phyloP scores from a whole-genome alignment of 2,329 filamentous ascomycete species.

The Fusarium nurragi region DNA sequence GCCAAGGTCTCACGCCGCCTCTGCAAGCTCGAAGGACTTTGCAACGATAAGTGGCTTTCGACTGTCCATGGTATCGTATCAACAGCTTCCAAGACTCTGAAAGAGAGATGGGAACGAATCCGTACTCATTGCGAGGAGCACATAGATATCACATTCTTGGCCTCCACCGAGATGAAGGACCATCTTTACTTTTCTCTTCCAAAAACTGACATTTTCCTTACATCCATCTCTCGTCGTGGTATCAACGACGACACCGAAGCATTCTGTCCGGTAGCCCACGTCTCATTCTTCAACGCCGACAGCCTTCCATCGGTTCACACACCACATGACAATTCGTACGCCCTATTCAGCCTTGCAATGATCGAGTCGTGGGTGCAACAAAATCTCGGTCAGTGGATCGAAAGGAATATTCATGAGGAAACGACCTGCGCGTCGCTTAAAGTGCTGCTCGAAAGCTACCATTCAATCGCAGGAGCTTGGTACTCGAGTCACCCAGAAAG shows the following conservation, averaged over 20 bases:
- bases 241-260: neutral
- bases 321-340: neutral
- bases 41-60: conserved; percentile 10
- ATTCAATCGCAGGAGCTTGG: conserved; percentile 28
- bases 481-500: conserved; percentile 57
- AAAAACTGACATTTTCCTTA: conserved; percentile 18
- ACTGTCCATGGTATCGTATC: conserved; percentile 2
- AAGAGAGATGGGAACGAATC: conserved; percentile 20
- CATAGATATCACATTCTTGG: neutral
- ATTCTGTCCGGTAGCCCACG: conserved; percentile 14
- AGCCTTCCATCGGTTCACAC: neutral
- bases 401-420: conserved; percentile 31
- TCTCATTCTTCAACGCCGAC: neutral
- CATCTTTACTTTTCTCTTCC: conserved; percentile 14
- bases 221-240: neutral
- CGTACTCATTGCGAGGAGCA: neutral
- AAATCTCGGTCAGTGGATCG: conserved; percentile 53
- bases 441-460: conserved; percentile 51
- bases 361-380: conserved; percentile 61
- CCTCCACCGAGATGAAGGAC: neutral
- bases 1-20: conserved; percentile 23
- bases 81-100: neutral
- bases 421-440: conserved; percentile 45
- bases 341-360: conserved; percentile 45
- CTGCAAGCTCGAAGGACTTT: conserved; percentile 8